These are phyloP conservation scores for Hyphodiscus hymeniophilus DNA, from an alignment of 495 filamentous ascomycete species.

Conservation along the genomic window DNA sequence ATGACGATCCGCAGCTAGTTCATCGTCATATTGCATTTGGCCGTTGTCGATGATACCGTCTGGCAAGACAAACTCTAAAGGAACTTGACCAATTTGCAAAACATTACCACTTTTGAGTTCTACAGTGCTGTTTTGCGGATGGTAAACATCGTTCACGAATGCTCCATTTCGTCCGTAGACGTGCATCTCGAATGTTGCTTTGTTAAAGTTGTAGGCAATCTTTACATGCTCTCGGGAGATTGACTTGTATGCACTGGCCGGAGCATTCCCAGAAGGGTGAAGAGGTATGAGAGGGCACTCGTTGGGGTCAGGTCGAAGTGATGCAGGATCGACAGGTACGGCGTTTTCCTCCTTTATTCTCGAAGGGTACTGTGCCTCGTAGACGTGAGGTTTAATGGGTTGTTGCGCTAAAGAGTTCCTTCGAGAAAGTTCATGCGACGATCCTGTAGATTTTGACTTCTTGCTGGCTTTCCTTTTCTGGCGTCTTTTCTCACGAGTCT, in stretches of 20 bases:
- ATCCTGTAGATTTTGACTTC: conserved; percentile 30
- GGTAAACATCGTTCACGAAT: conserved; percentile 69
- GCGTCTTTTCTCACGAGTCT: conserved; percentile 17
- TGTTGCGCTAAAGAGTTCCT: conserved; percentile 34
- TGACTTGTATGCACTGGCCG: conserved; percentile 53
- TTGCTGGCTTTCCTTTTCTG: conserved; percentile 20
- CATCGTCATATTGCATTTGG: conserved; percentile 47
- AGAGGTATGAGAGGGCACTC: conserved; percentile 73
- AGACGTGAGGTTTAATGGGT: conserved; percentile 3
- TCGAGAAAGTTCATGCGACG: conserved; percentile 34
- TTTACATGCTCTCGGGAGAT: conserved; percentile 84
- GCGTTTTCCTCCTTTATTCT: conserved; percentile 40
- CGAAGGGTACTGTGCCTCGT: conserved; percentile 24
- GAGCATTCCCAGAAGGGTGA: conserved; percentile 57
- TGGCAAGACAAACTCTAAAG: conserved; percentile 65
- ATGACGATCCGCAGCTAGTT: conserved; percentile 29
- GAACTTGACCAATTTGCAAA: conserved; percentile 73
- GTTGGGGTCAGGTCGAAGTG: conserved; percentile 47
- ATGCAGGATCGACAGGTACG: conserved; percentile 39
- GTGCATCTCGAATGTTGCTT: conserved; percentile 67
- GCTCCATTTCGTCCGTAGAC: conserved; percentile 81
- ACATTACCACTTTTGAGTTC: conserved; percentile 62
- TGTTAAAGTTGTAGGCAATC: conserved; percentile 71
- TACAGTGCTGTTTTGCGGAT: conserved; percentile 50
- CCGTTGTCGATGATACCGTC: conserved; percentile 62